Base-by-base conservation (phyloP, 768 basidiomycete genomes). In the Trametes cinnabarina region DNA sequence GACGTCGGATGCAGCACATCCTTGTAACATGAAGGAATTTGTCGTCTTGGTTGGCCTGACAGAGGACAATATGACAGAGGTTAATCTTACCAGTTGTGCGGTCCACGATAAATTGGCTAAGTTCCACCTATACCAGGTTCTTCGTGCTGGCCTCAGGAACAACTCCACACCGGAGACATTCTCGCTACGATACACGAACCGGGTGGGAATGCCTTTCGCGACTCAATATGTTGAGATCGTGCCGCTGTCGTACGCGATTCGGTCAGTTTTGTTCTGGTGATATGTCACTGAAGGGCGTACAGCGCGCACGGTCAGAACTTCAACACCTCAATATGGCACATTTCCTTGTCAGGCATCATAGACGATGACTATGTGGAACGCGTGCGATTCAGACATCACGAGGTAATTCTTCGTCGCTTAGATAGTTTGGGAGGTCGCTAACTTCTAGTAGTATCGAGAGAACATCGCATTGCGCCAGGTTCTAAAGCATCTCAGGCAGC, bases 1-100 rank as follows among this genome's bases (percentile, higher is more conserved):
- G 9, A 19, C 17, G 12, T 19, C 17, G 8, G 35, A 34, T 49
- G n/a, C 58, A 92, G 90, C 80, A 19, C 90, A 92, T 71, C 88
- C 89, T 30, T 92, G 91, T 67, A 91, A 91, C 65, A 85, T 89
- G 85, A 90, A 89, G 67, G 88, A 91, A 55, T 88, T 92, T 76
- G 86, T 85, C 68, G 66, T 92, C 11, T 84, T 81, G 57, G 81
- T 85, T 19, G 91, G 90, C 6, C 72, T 80, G 37, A 77, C 80
- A 22, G 78, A 82, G 58, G 84, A 89, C 63, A 80, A 82, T 65
- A 81, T 92, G 82, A 81, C 76, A 2, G 84, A 91, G 66, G 81
- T 61, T 25, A n/a, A 19, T 14, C 19, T 17, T 35, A 6, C 6
- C 8, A 1, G 19, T 17, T 25, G 28, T 39, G 10, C n/a, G 23